Percentiles rank a stretch among this genome's conserved stretches.
Conservation (phyloP, 208 protist genomes). For the Trichomonas gallinae region DNA sequence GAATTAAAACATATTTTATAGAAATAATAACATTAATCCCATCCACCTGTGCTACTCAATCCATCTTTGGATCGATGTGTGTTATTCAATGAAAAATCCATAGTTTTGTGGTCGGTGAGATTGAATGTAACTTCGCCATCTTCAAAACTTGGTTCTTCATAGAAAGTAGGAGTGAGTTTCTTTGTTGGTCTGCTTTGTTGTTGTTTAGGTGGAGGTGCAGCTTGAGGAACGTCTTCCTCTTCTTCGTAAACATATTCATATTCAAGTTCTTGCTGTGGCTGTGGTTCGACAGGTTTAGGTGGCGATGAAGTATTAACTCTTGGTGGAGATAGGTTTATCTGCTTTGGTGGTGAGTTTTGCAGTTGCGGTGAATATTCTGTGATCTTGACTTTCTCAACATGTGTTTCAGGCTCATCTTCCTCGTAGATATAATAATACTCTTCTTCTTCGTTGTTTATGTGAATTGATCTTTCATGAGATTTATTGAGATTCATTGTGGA, state of each 20-base stretch:
- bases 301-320: too few relatives aligned
- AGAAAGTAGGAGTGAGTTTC: neutral
- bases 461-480: neutral
- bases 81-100: neutral
- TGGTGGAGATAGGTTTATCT: too few relatives aligned
- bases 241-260: neutral
- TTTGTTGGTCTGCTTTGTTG: neutral
- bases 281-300: too few relatives aligned
- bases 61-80: neutral
- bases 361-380: neutral
- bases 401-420: neutral
- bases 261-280: neutral
- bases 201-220: too few relatives aligned
- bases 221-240: neutral
- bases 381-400: neutral
- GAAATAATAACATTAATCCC: neutral
- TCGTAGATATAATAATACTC: neutral
- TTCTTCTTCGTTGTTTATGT: neutral
- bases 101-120: neutral
- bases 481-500: too few relatives aligned
- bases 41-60: neutral
- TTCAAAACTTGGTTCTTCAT: neutral
- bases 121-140: neutral
- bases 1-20: too few relatives aligned
- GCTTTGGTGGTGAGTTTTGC: neutral